Conservation (phyloP, 345 rosid species). For the Populus alba region DNA sequence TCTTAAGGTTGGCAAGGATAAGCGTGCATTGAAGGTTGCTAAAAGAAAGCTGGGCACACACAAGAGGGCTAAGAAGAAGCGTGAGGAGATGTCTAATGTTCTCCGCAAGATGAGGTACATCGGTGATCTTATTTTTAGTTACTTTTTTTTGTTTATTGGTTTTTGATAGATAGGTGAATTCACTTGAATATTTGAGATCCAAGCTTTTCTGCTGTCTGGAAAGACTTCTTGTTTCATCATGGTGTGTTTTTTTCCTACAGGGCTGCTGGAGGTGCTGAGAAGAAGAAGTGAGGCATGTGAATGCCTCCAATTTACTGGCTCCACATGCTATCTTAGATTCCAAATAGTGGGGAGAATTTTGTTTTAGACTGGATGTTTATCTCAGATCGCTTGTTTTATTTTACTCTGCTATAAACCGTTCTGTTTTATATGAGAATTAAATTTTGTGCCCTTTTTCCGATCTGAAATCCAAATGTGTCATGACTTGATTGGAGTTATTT, state of each 20-base stretch:
- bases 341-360: not conserved
- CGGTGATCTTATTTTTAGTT: not conserved
- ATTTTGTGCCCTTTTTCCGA: not conserved
- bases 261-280: conserved; percentile 52
- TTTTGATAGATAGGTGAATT: not conserved
- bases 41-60: conserved; percentile 86
- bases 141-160: too few relatives aligned
- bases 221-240: not conserved
- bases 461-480: not conserved
- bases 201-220: not conserved
- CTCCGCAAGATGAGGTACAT: conserved; percentile 77
- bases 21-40: conserved; percentile 79
- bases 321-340: not conserved
- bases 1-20: conserved; percentile 84
- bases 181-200: not conserved
- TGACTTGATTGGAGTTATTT: not conserved
- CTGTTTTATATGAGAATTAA: not conserved
- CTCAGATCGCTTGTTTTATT: not conserved
- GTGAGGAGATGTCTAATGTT: conserved; percentile 82
- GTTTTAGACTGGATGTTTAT: not conserved
- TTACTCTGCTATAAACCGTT: not conserved
- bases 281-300: conserved; percentile 48
- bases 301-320: not conserved
- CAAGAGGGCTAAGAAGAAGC: conserved; percentile 90
- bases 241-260: conserved; percentile 18